Conservation (phyloP, 306 rosid genomes). For the Cicer judaicum region DNA sequence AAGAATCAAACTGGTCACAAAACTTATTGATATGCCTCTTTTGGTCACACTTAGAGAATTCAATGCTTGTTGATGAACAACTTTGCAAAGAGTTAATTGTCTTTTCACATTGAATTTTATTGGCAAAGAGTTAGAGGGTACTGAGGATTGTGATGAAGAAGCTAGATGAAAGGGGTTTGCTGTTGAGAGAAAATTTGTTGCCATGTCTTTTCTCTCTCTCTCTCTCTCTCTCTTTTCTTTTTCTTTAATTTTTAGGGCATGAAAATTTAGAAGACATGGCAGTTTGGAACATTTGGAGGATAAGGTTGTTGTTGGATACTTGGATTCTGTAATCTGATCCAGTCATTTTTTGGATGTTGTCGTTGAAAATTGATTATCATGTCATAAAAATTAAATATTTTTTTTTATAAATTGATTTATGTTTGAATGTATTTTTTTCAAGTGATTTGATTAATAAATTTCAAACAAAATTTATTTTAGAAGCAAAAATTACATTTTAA, state of each 20-base stretch:
- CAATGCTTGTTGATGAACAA: conserved; percentile 33
- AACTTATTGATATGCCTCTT: conserved; percentile 62
- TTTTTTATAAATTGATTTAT: too few relatives aligned
- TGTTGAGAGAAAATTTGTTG: conserved; percentile 70
- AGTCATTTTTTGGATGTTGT: conserved; percentile 48
- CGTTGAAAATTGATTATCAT: not conserved
- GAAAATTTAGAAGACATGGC: conserved; percentile 53
- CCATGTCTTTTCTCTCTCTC: conserved; percentile 50
- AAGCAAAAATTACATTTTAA: too few relatives aligned
- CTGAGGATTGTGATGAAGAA: conserved; percentile 49
- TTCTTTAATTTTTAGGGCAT: conserved; percentile 36
- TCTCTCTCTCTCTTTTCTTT: not conserved
- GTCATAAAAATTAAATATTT: too few relatives aligned
- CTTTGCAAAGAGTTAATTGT: conserved; percentile 54
- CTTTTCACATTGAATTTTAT: conserved; percentile 49
- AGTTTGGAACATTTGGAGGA: conserved; percentile 58
- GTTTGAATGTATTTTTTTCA: too few relatives aligned
- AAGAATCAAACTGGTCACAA: conserved; percentile 60
- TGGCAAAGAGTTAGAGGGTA: not conserved
- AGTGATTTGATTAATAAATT: too few relatives aligned
- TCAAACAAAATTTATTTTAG: too few relatives aligned
- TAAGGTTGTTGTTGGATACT: conserved; percentile 73
- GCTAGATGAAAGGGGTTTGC: conserved; percentile 56
- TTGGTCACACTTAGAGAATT: conserved; percentile 57
- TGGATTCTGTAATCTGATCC: conserved; percentile 70